These are phyloP conservation scores for Lentinula sp. DNA, from an alignment of 768 basidiomycete species.

Conservation along the genomic window DNA sequence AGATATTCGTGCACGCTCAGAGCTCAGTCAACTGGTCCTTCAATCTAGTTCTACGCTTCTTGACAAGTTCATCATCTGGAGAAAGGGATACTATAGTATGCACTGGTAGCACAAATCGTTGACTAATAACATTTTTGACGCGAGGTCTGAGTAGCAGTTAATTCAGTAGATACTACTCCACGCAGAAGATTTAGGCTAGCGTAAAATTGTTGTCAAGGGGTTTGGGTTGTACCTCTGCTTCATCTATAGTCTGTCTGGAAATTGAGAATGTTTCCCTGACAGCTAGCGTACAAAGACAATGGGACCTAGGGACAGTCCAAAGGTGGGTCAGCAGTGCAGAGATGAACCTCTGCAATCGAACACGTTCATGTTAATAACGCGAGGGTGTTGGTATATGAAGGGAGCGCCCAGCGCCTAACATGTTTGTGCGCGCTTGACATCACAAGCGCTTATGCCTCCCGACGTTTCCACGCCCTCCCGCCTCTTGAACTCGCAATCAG, in stretches of 20 bases:
- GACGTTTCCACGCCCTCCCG: background rate
- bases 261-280: no score
- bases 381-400: background rate
- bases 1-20: slow-evolving; percentile 8
- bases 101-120: background rate
- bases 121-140: background rate
- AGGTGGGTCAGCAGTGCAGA: background rate
- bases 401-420: background rate
- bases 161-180: slow-evolving; percentile 27
- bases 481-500: no score
- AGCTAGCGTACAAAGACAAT: background rate
- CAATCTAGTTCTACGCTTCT: slow-evolving; percentile 28
- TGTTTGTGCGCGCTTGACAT: background rate
- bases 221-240: background rate
- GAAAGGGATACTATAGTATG: slow-evolving; percentile 26
- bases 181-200: slow-evolving; percentile 20
- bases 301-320: background rate
- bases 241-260: background rate
- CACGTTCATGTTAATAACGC: background rate
- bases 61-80: slow-evolving; percentile 28
- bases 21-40: slow-evolving; percentile 27
- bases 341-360: background rate
- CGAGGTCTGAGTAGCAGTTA: slow-evolving; percentile 21
- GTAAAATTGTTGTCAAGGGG: background rate
- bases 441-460: background rate